phyloP scores from a whole-genome alignment of 352 stramenopile genomes.

The Elongisporangium anandrum region DNA sequence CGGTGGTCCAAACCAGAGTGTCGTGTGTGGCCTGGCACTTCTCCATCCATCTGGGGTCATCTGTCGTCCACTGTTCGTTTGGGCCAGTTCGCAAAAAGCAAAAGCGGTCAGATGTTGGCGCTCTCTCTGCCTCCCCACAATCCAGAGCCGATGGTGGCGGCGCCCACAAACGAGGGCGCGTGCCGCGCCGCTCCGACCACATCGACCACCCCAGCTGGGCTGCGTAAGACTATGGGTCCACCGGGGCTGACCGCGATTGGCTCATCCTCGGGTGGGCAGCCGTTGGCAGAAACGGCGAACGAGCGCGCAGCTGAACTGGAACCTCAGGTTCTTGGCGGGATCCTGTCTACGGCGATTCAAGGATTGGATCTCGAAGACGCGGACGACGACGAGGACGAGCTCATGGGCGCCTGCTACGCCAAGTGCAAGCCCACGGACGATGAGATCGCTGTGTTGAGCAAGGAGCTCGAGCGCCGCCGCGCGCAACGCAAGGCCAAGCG shows the following conservation, averaged over 20 bases:
- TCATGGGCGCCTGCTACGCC: slow-evolving; percentile 39
- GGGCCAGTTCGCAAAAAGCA: neutral
- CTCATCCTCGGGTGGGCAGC: neutral
- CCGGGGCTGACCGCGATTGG: neutral
- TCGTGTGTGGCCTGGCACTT: neutral
- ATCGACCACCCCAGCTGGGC: neutral
- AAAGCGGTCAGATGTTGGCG: neutral
- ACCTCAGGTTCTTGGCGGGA: neutral
- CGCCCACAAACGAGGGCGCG: neutral
- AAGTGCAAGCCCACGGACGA: slow-evolving; percentile 31
- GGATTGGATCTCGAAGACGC: neutral
- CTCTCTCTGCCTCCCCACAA: neutral
- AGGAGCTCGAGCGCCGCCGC: slow-evolving; percentile 5
- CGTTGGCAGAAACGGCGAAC: neutral
- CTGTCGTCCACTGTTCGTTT: neutral
- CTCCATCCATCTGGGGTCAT: neutral
- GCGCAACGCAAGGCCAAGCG: neutral
- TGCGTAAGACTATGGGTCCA: neutral
- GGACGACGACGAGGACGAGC: neutral
- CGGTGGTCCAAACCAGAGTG: neutral
- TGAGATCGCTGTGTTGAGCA: slow-evolving; percentile 4
- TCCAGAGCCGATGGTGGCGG: neutral
- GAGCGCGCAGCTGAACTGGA: neutral
- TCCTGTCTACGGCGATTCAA: neutral
- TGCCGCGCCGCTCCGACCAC: neutral